A percentile compares a stretch with the other conserved stretches of the same genome.
These are phyloP conservation scores for Ajuga chamaepitys DNA, from an alignment of 257 asterid species.

Conservation along the genomic window DNA sequence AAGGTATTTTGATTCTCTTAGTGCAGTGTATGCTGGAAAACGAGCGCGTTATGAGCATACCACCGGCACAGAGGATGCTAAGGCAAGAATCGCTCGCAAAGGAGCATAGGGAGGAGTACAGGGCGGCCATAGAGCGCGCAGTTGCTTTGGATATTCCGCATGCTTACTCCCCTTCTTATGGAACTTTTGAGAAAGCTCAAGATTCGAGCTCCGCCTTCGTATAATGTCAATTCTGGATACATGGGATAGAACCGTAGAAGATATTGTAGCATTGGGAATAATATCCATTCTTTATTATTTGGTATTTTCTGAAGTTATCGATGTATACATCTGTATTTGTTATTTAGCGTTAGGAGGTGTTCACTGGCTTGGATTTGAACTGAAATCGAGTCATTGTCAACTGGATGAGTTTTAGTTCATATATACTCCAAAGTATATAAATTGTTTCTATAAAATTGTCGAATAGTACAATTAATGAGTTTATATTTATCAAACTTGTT, in stretches of 20 bases:
- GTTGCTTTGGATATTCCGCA: slow-evolving; percentile 69
- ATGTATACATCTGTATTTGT: background rate
- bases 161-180: slow-evolving; percentile 68
- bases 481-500: no score
- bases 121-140: slow-evolving; percentile 79
- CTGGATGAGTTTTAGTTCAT: no score
- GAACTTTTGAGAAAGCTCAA: slow-evolving; percentile 61
- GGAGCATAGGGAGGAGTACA: slow-evolving; percentile 73
- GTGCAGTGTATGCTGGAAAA: slow-evolving; percentile 60
- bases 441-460: no score
- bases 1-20: background rate
- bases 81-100: slow-evolving; percentile 58
- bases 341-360: no score
- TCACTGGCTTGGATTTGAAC: no score
- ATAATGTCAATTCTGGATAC: slow-evolving; percentile 4
- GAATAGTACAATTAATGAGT: no score
- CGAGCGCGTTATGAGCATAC: slow-evolving; percentile 58
- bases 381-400: no score
- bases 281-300: background rate
- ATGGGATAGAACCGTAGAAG: background rate
- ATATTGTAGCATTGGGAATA: background rate
- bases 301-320: background rate
- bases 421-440: no score
- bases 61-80: slow-evolving; percentile 72
- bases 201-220: slow-evolving; percentile 25